Evolutionary conservation across 345 rosid genomes (phyloP).

Genomic region (Eucalyptus pauciflora): DNA sequence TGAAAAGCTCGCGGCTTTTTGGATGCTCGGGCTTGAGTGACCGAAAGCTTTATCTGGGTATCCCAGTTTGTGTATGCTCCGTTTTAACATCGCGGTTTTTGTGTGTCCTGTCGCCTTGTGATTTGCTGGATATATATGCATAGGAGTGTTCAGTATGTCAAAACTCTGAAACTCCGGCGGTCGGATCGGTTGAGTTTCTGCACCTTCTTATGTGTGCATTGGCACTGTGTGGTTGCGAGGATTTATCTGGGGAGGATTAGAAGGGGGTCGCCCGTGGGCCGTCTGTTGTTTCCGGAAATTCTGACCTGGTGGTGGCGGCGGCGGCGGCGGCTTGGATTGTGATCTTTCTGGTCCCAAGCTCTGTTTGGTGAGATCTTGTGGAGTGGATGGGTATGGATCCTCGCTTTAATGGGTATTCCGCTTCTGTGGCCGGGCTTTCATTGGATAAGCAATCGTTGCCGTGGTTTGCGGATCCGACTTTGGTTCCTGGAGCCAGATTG

Average conservation of each 20-base stretch:
- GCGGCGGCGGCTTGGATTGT: not conserved
- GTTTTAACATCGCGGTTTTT: not conserved
- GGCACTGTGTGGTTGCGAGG: not conserved
- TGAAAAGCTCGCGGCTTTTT: not conserved
- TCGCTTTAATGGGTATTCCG: constrained; percentile 12
- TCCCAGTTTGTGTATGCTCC: not conserved
- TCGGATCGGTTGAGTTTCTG: not conserved
- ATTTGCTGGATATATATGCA: not conserved
- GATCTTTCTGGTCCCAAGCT: not conserved
- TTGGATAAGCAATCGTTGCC: constrained; percentile 26
- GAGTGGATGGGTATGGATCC: constrained; percentile 48
- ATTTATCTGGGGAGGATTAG: not conserved
- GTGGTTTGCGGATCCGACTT: constrained; percentile 22
- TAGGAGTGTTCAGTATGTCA: not conserved
- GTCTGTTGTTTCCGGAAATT: not conserved
- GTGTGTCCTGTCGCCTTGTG: not conserved
- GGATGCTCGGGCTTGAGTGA: not conserved
- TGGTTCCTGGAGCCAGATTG: constrained; percentile 18
- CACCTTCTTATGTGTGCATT: not conserved
- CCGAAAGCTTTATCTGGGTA: not conserved
- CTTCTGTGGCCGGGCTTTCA: constrained; percentile 20
- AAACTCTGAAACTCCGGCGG: not conserved
- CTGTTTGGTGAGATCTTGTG: not conserved
- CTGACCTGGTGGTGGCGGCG: not conserved
- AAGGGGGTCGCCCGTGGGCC: not conserved